phyloP scores from a whole-genome alignment of 2,329 filamentous ascomycete genomes.

The Aureobasidium namibiae region DNA sequence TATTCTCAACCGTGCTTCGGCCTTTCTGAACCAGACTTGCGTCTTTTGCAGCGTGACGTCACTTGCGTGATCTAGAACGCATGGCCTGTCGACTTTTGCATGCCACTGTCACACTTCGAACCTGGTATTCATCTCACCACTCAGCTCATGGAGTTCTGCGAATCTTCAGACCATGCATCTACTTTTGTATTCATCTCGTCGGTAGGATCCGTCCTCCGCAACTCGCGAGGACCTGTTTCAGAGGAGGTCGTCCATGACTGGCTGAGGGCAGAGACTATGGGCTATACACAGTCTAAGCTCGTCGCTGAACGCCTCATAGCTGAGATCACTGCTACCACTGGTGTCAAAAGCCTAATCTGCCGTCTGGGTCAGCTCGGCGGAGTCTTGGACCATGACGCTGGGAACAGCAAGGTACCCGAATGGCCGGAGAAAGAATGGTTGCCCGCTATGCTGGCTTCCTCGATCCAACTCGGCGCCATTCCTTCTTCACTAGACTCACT shows the following conservation, averaged over 20 bases:
- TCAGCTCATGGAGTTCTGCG: neutral
- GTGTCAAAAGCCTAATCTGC: constrained; percentile 19
- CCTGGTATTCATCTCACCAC: constrained; percentile 17
- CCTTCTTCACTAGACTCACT: constrained; percentile 38
- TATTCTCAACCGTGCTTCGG: constrained; percentile 19
- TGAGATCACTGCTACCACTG: constrained; percentile 21
- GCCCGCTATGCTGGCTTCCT: constrained; percentile 41
- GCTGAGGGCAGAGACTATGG: constrained; percentile 23
- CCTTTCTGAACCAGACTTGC: constrained; percentile 18
- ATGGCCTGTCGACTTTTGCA: constrained; percentile 32
- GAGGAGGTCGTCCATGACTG: constrained; percentile 24
- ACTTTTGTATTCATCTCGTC: constrained; percentile 31
- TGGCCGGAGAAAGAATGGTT: constrained; percentile 54
- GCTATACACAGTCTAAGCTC: constrained; percentile 32
- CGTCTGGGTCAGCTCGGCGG: constrained; percentile 27
- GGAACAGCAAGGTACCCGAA: constrained; percentile 13
- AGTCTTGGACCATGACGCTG: constrained; percentile 20
- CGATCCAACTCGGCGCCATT: constrained; percentile 39
- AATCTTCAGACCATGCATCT: constrained; percentile 18
- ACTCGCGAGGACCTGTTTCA: constrained; percentile 19
- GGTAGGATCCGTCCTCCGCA: constrained; percentile 27
- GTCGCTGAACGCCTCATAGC: constrained; percentile 27
- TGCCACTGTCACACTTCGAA: constrained; percentile 23
- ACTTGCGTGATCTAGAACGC: constrained; percentile 29
- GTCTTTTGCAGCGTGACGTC: constrained; percentile 16